These are phyloP conservation scores for Pythium utonaiense DNA, from an alignment of 352 stramenopile genomes.

Conservation along the genomic window DNA sequence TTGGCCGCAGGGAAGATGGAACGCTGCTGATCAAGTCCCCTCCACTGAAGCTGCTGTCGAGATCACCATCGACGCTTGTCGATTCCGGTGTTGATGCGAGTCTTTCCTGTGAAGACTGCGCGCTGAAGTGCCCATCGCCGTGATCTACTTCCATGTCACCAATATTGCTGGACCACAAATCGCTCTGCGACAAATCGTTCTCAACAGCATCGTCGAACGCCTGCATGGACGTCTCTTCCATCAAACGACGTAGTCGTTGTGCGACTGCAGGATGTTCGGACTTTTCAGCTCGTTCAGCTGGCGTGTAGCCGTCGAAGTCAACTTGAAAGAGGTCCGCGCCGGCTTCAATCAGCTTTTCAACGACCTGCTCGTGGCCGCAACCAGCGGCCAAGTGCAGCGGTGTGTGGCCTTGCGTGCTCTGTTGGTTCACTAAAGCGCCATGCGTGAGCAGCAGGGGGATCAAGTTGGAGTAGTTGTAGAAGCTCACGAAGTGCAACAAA, in stretches of 20 bases:
- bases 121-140: constrained; percentile 15
- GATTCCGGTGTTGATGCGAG: constrained; percentile 6
- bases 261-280: constrained; percentile 56
- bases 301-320: constrained; percentile 72
- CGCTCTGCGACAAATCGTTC: constrained; percentile 5
- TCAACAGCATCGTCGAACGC: constrained; percentile 4
- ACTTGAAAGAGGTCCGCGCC: constrained; percentile 54
- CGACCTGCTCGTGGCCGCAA: constrained; percentile 64
- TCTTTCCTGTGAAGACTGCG: constrained; percentile 12
- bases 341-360: constrained; percentile 57
- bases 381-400: constrained; percentile 81
- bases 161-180: constrained; percentile 7
- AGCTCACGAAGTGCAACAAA: constrained; percentile 88
- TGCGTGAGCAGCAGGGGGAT: constrained; percentile 77
- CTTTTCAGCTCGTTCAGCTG: constrained; percentile 74
- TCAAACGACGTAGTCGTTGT: constrained; percentile 38
- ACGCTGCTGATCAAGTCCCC: background rate
- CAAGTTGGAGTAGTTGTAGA: constrained; percentile 84
- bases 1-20: constrained; percentile 3
- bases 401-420: constrained; percentile 79
- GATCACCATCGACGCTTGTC: constrained; percentile 14
- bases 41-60: background rate
- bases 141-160: constrained; percentile 19
- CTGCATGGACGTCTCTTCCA: constrained; percentile 18
- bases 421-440: constrained; percentile 80